Conservation (phyloP, 768 basidiomycete species). For the Astraeus odoratus region DNA sequence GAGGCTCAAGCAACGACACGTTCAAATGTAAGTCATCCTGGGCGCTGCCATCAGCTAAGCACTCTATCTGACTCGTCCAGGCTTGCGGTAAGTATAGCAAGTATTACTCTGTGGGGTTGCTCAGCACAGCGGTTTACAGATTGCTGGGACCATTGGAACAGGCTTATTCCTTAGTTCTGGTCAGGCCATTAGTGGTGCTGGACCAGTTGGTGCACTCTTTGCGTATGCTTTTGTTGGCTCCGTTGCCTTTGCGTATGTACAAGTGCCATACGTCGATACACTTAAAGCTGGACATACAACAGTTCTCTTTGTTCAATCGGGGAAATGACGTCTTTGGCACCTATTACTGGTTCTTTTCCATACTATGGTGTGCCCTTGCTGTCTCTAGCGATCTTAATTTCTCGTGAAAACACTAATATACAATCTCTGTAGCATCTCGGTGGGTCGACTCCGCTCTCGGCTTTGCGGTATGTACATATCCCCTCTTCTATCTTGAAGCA, state of each 20-base stretch:
- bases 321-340: constrained; percentile 78
- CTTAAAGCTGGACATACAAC: neutral
- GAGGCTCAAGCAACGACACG: constrained; percentile 67
- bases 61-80: neutral
- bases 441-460: constrained; percentile 57
- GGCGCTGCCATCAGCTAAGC: neutral
- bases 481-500: neutral
- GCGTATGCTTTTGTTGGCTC: constrained; percentile 60
- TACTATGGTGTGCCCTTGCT: constrained; percentile 46
- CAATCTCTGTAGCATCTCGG: constrained; percentile 36
- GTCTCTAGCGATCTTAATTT: neutral
- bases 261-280: constrained; percentile 8
- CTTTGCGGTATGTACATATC: constrained; percentile 41
- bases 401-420: neutral
- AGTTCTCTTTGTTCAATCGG: constrained; percentile 61
- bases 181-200: constrained; percentile 48
- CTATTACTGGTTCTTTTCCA: constrained; percentile 72
- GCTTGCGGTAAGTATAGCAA: neutral
- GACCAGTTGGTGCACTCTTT: constrained; percentile 60
- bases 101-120: neutral
- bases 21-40: constrained; percentile 53
- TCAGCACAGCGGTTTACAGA: neutral
- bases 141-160: constrained; percentile 57
- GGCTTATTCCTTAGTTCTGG: constrained; percentile 72
- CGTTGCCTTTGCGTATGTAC: constrained; percentile 53